These are phyloP conservation scores for Gloeophyllum trabeum DNA, from an alignment of 768 basidiomycete genomes.

Conservation along the genomic window DNA sequence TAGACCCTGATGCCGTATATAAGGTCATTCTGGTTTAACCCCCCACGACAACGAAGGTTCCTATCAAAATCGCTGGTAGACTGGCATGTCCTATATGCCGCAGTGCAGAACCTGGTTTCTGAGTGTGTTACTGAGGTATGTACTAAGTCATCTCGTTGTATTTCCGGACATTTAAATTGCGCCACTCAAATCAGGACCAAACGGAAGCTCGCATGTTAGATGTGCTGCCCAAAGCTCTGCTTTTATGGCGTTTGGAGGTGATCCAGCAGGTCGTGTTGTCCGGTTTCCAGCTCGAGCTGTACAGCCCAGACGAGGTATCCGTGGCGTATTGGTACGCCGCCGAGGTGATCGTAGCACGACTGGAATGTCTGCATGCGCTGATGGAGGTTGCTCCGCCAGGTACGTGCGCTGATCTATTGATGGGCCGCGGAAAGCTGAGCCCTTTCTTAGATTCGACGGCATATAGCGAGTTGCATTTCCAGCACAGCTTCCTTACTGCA, in stretches of 20 bases:
- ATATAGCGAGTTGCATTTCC: constrained; percentile 35
- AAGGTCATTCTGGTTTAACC: constrained; percentile 57
- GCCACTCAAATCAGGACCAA: constrained; percentile 6
- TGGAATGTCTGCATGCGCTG: constrained; percentile 40
- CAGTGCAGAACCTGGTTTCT: constrained; percentile 20
- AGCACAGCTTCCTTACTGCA: constrained; percentile 40
- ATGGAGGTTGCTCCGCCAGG: constrained; percentile 27
- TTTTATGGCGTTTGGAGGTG: constrained; percentile 47
- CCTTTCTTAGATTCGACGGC: constrained; percentile 23
- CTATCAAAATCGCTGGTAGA: constrained; percentile 52
- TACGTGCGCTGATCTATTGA: constrained; percentile 7
- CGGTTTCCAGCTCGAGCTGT: constrained; percentile 70
- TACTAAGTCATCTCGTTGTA: not conserved
- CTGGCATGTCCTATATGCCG: constrained; percentile 57
- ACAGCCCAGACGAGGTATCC: constrained; percentile 52
- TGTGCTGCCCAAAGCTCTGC: constrained; percentile 31
- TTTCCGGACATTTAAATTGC: not conserved
- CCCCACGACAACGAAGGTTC: constrained; percentile 51
- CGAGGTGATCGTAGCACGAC: constrained; percentile 44
- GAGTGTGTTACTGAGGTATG: no score
- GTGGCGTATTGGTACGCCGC: constrained; percentile 71
- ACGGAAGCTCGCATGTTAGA: constrained; percentile 4
- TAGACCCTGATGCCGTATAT: constrained; percentile 52
- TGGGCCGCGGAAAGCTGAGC: not conserved
- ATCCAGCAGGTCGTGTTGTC: constrained; percentile 62